A percentile compares a stretch with the other conserved stretches of the same genome.
These are phyloP conservation scores for Cryptococcus sp. DNA, from an alignment of 1,284 basidiomycete species.

Conservation along the genomic window DNA sequence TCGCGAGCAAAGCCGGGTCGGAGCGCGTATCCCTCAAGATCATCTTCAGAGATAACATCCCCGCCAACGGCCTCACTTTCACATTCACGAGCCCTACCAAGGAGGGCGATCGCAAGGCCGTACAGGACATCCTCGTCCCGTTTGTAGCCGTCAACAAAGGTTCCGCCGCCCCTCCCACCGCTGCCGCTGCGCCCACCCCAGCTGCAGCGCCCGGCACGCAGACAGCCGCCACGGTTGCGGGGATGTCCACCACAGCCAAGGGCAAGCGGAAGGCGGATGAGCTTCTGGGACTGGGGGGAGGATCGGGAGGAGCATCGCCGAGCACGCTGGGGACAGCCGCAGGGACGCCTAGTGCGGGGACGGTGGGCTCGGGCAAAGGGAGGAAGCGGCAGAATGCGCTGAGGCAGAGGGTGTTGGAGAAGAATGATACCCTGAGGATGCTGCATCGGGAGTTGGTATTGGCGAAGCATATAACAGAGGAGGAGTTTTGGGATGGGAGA, in stretches of 20 bases:
- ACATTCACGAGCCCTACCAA: conserved; percentile 36
- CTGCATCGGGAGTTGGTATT: conserved; percentile 84
- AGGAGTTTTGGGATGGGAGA: conserved; percentile 92
- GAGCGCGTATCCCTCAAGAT: conserved; percentile 42
- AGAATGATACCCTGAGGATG: conserved; percentile 67
- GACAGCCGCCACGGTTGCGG: conserved; percentile 16
- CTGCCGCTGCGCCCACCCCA: conserved; percentile 6
- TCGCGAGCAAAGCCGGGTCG: conserved; percentile 43
- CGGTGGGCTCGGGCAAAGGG: conserved; percentile 2
- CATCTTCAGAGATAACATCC: conserved; percentile 45
- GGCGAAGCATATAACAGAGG: conserved; percentile 76
- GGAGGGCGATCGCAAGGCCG: conserved; percentile 36
- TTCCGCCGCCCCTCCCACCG: conserved; percentile 7
- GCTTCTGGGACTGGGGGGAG: neutral
- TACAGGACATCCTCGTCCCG: conserved; percentile 46
- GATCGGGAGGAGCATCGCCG: conserved; percentile 3
- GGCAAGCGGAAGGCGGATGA: conserved; percentile 47
- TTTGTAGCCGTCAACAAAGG: conserved; percentile 42
- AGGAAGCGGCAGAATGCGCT: conserved; percentile 42
- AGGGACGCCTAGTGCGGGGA: conserved; percentile 6
- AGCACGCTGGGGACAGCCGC: conserved; percentile 5
- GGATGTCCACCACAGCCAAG: conserved; percentile 15
- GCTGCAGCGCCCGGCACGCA: conserved; percentile 11
- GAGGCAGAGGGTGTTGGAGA: conserved; percentile 68
- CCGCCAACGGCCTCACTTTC: conserved; percentile 44